phyloP scores from a whole-genome alignment of 805 yeast species.

The Saturnispora silvae region DNA sequence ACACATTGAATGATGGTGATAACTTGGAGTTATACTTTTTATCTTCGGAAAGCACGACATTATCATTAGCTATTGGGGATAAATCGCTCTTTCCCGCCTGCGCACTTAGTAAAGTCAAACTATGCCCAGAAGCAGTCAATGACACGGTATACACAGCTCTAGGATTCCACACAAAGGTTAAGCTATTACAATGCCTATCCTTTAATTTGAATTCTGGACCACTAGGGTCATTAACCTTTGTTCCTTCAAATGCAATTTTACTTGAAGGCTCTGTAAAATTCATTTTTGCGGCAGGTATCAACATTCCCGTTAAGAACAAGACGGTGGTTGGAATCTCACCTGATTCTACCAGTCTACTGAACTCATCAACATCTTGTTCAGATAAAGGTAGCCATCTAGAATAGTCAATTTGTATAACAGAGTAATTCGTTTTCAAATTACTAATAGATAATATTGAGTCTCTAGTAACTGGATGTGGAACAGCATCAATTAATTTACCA shows the following conservation, averaged over 20 bases:
- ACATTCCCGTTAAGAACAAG: constrained; percentile 12
- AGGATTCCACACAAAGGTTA: constrained; percentile 21
- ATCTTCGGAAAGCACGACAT: background rate
- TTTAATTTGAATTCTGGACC: background rate
- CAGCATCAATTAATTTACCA: constrained; percentile 11
- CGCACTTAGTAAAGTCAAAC: constrained; percentile 10
- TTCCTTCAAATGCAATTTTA: background rate
- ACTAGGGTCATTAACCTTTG: background rate
- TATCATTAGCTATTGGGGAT: too few species aligned
- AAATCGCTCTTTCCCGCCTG: constrained; percentile 6
- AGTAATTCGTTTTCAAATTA: constrained; percentile 11
- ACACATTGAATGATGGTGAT: background rate
- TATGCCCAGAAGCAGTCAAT: constrained; percentile 7
- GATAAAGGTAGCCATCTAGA: constrained; percentile 20
- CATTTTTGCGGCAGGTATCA: constrained; percentile 6
- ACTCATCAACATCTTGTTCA: constrained; percentile 12
- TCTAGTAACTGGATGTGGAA: constrained; percentile 15
- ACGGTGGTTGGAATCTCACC: constrained; percentile 18
- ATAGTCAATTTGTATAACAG: constrained; percentile 21
- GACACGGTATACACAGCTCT: constrained; percentile 14
- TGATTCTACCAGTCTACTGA: constrained; percentile 10
- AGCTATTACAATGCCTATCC: constrained; percentile 12
- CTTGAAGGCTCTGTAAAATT: background rate
- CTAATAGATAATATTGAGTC: constrained; percentile 16
- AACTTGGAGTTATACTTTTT: constrained; percentile 7